Evolutionary conservation across 2,329 filamentous ascomycete genomes (phyloP), one percentile per base, ranked within the genome.

Genomic region (Cytospora mali): DNA sequence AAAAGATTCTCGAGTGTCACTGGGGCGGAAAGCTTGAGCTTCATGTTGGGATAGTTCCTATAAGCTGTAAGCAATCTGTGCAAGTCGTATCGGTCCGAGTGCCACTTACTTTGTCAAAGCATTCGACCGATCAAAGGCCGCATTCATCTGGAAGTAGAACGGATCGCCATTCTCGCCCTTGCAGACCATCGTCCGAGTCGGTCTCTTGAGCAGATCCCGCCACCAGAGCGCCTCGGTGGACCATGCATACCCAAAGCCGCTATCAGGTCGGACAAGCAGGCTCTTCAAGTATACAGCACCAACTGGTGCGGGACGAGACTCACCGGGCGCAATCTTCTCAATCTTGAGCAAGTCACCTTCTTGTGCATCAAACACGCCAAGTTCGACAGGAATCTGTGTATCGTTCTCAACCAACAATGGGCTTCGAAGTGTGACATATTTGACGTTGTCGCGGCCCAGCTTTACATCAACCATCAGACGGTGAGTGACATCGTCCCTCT

Each of bases 181-280:
- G 76, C 95, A 99, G 25, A 92, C 91, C 68, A 99, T 84, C 1
- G 94, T 96, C 68, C 89, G 87, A 0, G 92, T 96, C 14, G 93
- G 92, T 58, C 88, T 82, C 73, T 91, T 92, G 58, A 98, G 79
- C 51, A 99, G 79, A 69, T 98, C 95, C 74, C 87, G 93, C 95
- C 95, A 99, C 83, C 92, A 95, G 11, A 99, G 77, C 48, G 88
- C 86, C 72, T 98, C 93, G 54, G 87, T 89, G 4, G 93, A 97
- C 95, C 95, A 99, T 63, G 91, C 87, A 73, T 97, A 99, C 1
- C 95, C 95, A 71, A 99, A 99, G 4, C 95, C 95, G 70, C 95
- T 92, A 73, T 98, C 95, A 1, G 95, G 95, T 35, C 95, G 87
- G 50, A 99, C 81, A 10, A 99, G 84, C 9, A 97, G 80, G 0